These are phyloP conservation scores for Catharanthus roseus DNA, from an alignment of 257 asterid genomes.

Conservation along the genomic window DNA sequence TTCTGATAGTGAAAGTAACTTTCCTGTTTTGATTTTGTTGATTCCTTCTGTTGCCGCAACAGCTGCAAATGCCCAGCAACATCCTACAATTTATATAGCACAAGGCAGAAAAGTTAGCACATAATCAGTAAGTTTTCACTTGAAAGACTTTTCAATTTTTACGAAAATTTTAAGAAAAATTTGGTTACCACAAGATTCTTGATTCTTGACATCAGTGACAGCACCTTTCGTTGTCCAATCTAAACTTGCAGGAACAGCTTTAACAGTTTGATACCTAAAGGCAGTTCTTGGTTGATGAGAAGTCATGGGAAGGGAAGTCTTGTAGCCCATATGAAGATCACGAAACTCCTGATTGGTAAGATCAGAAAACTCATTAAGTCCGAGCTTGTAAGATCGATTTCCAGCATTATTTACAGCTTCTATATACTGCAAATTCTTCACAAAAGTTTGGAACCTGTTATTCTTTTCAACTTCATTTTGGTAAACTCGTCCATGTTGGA, in stretches of 20 bases:
- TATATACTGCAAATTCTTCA: neutral
- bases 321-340: neutral
- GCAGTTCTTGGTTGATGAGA: neutral
- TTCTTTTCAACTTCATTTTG: neutral
- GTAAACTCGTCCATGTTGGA: neutral
- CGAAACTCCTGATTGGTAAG: neutral
- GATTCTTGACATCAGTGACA: conserved; percentile 7
- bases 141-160: no score
- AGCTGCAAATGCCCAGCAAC: conserved; percentile 82
- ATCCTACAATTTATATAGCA: conserved; percentile 29
- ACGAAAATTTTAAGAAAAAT: no score
- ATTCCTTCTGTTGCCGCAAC: conserved; percentile 69
- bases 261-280: neutral
- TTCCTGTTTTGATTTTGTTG: conserved; percentile 51
- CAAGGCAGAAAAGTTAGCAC: neutral
- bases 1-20: conserved; percentile 53
- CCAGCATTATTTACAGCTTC: neutral
- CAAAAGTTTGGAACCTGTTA: neutral
- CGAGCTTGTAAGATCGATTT: conserved; percentile 6
- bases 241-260: neutral
- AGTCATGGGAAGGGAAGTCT: neutral
- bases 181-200: neutral
- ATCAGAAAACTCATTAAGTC: neutral
- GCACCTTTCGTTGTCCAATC: conserved; percentile 1
- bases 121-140: neutral